Evolutionary conservation across 2,329 filamentous ascomycete species (phyloP), one percentile per base, ranked within the genome.

Genomic region (Escovopsis sp.): DNA sequence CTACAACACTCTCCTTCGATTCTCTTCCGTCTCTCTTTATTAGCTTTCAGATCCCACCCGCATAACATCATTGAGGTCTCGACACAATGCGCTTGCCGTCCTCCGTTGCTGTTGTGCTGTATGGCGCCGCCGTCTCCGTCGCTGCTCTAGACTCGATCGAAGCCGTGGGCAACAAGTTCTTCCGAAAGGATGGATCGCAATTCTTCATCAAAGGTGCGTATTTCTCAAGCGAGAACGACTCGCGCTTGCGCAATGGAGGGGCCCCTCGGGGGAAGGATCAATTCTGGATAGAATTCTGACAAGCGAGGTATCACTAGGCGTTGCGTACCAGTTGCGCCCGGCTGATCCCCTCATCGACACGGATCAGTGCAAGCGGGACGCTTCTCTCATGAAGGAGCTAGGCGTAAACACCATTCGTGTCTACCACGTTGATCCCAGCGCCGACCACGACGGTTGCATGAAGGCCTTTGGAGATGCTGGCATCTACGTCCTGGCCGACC

Each of bases 391-490:
- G 83, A 72, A 84, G 58, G 75, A 78, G 14, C 67, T 94, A 41
- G 85, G 84, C 47, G 76, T 82, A 57, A 94, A 94, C 58, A 72
- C 81, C 27, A 86, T 94, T 53, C 84, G 87, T 43, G 82, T 91
- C 44, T 94, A 94, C 61, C 85, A 94, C 55, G 84, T 94, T 46
- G 80, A 93, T 52, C 65, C 83, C 2, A 58, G 62, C 3, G 75
- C 65, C 29, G 67, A 89, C 57, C 88, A 94, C 60, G 69, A 74
- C 44, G 79, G 71, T 15, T 94, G 86, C 65, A 93, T 94, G 84
- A 69, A 69, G 41, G 79, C 78, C 2, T 84, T 94, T 57, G 77
- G 75, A 11, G 76, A 86, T 51, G 81, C 77, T 35, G 84, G 84
- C 43, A 89, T 94, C 57, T 93, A 94, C 57, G 62, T 86, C 41